These are phyloP conservation scores for Ceriops decandra DNA, from an alignment of 345 rosid genomes.

Conservation along the genomic window DNA sequence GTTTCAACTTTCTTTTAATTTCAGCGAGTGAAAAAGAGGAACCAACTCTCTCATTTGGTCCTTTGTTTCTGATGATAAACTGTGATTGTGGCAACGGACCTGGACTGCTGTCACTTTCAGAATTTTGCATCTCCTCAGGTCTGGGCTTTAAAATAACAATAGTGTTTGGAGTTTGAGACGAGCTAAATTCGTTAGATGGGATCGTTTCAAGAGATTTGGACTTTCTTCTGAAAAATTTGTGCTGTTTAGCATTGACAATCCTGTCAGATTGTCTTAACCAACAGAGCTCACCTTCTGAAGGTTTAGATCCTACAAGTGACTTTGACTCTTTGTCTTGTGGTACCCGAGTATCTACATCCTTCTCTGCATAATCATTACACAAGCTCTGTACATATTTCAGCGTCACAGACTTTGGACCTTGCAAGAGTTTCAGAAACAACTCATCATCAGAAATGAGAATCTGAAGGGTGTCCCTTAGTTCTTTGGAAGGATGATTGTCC, in stretches of 20 bases:
- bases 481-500: slow-evolving; percentile 51
- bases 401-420: slow-evolving; percentile 64
- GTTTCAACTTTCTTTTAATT: slow-evolving; percentile 77
- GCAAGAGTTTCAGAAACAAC: slow-evolving; percentile 64
- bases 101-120: slow-evolving; percentile 36
- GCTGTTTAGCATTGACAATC: slow-evolving; percentile 40
- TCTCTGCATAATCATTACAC: slow-evolving; percentile 40
- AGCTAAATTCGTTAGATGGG: slow-evolving; percentile 27
- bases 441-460: slow-evolving; percentile 75
- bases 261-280: slow-evolving; percentile 35
- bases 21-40: slow-evolving; percentile 63
- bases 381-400: slow-evolving; percentile 44
- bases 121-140: slow-evolving; percentile 31
- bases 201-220: slow-evolving; percentile 48
- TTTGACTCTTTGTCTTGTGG: slow-evolving; percentile 33
- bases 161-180: slow-evolving; percentile 48
- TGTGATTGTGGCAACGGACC: slow-evolving; percentile 40
- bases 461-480: slow-evolving; percentile 76
- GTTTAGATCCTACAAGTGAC: slow-evolving; percentile 31
- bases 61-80: slow-evolving; percentile 34
- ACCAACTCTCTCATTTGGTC: slow-evolving; percentile 44
- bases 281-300: slow-evolving; percentile 34
- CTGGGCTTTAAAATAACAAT: slow-evolving; percentile 87
- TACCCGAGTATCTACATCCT: not conserved
- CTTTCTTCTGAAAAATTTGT: slow-evolving; percentile 60